These are phyloP conservation scores for Crithidia mellificae DNA, from an alignment of 208 protist genomes.

Conservation along the genomic window DNA sequence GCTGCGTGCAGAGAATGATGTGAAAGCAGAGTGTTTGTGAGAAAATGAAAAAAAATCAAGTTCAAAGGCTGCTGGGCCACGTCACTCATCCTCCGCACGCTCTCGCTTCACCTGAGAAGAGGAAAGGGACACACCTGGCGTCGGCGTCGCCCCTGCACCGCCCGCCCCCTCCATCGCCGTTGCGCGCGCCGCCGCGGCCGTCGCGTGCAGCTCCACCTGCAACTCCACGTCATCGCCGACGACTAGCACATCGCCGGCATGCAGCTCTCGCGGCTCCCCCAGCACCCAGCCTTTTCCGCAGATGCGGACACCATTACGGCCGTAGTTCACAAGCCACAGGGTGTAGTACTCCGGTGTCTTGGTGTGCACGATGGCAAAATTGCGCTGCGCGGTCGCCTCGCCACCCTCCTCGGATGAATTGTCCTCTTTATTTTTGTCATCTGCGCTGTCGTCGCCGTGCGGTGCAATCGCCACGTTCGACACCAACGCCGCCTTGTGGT, in stretches of 20 bases:
- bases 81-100: slow-evolving; percentile 15
- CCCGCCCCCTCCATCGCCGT: background rate
- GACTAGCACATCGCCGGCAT: slow-evolving; percentile 38
- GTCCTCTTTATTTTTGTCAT: too few species aligned
- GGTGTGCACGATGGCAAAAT: slow-evolving; percentile 24
- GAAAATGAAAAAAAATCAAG: too few species aligned
- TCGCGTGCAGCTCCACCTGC: slow-evolving; percentile 22
- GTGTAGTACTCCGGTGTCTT: slow-evolving; percentile 40
- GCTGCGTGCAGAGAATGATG: too few species aligned
- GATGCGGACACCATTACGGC: slow-evolving; percentile 57
- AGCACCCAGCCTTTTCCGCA: slow-evolving; percentile 33
- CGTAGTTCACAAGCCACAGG: slow-evolving; percentile 75
- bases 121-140: background rate
- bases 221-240: slow-evolving; percentile 44
- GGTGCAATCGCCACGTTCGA: background rate
- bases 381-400: background rate
- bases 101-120: slow-evolving; percentile 36
- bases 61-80: background rate
- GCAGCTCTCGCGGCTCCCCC: slow-evolving; percentile 46
- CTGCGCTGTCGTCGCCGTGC: background rate
- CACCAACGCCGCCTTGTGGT: background rate
- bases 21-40: too few species aligned
- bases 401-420: slow-evolving; percentile 11
- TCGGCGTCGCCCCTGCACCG: background rate
- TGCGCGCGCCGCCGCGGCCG: slow-evolving; percentile 7